phyloP scores from a whole-genome alignment of 495 filamentous ascomycete genomes.

The Xylaria castorea region DNA sequence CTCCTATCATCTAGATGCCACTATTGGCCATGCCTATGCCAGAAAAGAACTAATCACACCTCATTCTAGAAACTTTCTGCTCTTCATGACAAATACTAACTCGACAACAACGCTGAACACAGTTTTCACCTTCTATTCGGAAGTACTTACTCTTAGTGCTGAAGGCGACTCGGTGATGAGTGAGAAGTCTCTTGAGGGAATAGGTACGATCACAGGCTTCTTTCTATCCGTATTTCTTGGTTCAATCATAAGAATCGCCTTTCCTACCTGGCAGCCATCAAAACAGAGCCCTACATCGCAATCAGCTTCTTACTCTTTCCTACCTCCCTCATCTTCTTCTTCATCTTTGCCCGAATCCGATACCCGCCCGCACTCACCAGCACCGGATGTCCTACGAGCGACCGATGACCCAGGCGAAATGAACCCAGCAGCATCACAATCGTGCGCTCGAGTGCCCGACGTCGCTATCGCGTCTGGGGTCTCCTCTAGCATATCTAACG shows the following conservation, averaged over 20 bases:
- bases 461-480: slow-evolving; percentile 15
- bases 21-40: background rate
- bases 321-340: slow-evolving; percentile 23
- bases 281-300: slow-evolving; percentile 16
- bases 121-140: slow-evolving; percentile 89
- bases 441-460: slow-evolving; percentile 24
- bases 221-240: slow-evolving; percentile 73
- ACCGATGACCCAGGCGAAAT: slow-evolving; percentile 27
- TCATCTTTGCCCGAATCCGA: slow-evolving; percentile 23
- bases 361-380: slow-evolving; percentile 11
- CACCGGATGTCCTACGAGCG: slow-evolving; percentile 21
- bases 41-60: slow-evolving; percentile 29
- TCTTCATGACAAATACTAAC: slow-evolving; percentile 82
- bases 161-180: slow-evolving; percentile 94
- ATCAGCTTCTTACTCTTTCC: slow-evolving; percentile 26
- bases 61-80: slow-evolving; percentile 78
- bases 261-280: slow-evolving; percentile 37
- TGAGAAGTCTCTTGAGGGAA: slow-evolving; percentile 84
- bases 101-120: slow-evolving; percentile 74
- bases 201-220: slow-evolving; percentile 88
- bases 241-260: slow-evolving; percentile 65
- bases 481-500: slow-evolving; percentile 31
- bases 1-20: background rate
- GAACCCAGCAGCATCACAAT: slow-evolving; percentile 26
- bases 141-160: slow-evolving; percentile 85